Base-by-base conservation (phyloP, 176 grass and related monocot genomes). In the Zoysia pacifica region DNA sequence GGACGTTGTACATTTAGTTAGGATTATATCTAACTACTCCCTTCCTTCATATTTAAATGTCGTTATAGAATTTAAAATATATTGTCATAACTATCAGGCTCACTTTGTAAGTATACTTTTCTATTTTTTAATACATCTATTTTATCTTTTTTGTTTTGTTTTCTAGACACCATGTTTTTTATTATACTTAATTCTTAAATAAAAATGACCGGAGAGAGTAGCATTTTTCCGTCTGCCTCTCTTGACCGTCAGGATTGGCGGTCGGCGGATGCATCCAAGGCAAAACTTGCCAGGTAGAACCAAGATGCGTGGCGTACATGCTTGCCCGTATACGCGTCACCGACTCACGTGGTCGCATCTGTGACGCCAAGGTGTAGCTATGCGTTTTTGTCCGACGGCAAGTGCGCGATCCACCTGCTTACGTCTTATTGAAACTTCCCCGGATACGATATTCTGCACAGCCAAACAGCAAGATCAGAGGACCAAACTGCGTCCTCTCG, bases 251-350 rank as follows among this genome's bases (percentile, higher is more conserved):
- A 28, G 28, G 28, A 11, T 35, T 15, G 37, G 48, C 67, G 28
- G 9, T 11, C 11, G 60, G 58, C 69, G 47, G 70, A 65, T 61
- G 69, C 49, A 64, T 3, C 79, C 18, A 78, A 71, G 74, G 40
- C 39, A 44, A 83, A 83, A 66, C 41, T 58, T 56, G 69, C 37
- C 37, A 52, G 43, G 59, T 63, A 73, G 58, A 50, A 14, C 41
- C 44, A n/a, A 28, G 63, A 49, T 68, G 63, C 15, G 16, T 69
- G 73, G 51, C 64, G 52, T 77, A 83, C 72, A 43, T 76, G 43
- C 81, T 41, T 76, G 72, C 35, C 60, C 41, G 52, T 19, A 56
- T 16, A 11, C 0, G 64, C 72, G 73, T 61, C 62, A 75, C n/a
- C 28, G 28, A 28, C 28, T 28, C 28, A 28, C 28, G 14, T 58